These are phyloP conservation scores for Rehmannia glutinosa DNA, from an alignment of 257 asterid genomes.

Conservation along the genomic window DNA sequence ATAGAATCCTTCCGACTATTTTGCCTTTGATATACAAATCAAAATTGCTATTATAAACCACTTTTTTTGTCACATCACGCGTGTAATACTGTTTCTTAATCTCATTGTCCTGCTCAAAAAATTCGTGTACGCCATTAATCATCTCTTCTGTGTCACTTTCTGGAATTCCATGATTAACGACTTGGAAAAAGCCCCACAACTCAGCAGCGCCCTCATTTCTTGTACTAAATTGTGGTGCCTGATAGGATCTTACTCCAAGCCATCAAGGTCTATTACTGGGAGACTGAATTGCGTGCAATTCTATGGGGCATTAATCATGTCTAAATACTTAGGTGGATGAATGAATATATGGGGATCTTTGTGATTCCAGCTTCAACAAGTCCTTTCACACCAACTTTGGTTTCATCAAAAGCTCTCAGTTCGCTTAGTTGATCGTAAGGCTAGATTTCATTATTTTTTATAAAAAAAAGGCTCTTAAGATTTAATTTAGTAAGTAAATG, in stretches of 20 bases:
- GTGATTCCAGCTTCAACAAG: background rate
- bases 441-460: too few species aligned
- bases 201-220: slow-evolving; percentile 14
- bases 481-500: too few species aligned
- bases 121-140: too few species aligned
- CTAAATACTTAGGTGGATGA: background rate
- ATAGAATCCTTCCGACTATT: slow-evolving; percentile 31
- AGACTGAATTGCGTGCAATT: background rate
- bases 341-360: background rate
- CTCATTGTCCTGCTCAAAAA: too few species aligned
- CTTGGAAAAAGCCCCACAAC: slow-evolving; percentile 30
- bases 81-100: too few species aligned
- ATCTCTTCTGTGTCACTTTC: too few species aligned
- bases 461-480: too few species aligned
- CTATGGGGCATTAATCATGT: background rate
- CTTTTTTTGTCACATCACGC: too few species aligned
- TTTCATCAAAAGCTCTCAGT: too few species aligned
- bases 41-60: too few species aligned
- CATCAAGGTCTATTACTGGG: slow-evolving; percentile 5
- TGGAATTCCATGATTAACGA: slow-evolving; percentile 36
- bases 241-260: background rate
- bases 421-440: too few species aligned
- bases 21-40: too few species aligned
- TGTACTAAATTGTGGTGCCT: background rate
- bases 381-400: background rate